Percentiles rank a stretch among this genome's conserved stretches.
Conservation (phyloP, 2,329 filamentous ascomycete species). For the Geosmithia morbida region DNA sequence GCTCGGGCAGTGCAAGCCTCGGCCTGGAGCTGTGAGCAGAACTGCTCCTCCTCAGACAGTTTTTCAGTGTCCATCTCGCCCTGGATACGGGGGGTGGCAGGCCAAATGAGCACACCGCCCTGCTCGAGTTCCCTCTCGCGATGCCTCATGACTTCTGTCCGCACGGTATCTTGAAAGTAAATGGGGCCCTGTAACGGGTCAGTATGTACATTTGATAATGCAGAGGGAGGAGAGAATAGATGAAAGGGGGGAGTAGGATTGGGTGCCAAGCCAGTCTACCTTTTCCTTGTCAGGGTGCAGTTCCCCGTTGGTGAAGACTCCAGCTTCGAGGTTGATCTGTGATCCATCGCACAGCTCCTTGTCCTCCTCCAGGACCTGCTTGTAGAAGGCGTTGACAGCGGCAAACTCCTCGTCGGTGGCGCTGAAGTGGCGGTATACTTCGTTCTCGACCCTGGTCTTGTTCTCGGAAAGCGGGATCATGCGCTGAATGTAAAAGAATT, state of each 20-base stretch:
- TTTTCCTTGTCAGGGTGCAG: conserved; percentile 43
- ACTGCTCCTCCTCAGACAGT: conserved; percentile 11
- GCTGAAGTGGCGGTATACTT: conserved; percentile 33
- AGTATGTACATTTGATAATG: background rate
- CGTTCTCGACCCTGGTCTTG: conserved; percentile 7
- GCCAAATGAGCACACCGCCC: conserved; percentile 29
- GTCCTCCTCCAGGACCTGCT: conserved; percentile 38
- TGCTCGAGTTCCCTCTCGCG: conserved; percentile 23
- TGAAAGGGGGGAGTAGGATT: conserved; percentile 11
- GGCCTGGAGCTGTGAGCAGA: conserved; percentile 10
- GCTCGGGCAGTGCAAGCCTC: conserved; percentile 4
- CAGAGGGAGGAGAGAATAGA: no score
- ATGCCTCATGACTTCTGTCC: conserved; percentile 28
- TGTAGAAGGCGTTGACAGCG: conserved; percentile 30
- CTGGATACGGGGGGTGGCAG: conserved; percentile 14
- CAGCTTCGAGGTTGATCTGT: conserved; percentile 45
- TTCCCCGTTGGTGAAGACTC: conserved; percentile 47
- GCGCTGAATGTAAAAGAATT: conserved; percentile 5
- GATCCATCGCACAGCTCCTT: conserved; percentile 44
- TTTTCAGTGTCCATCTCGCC: conserved; percentile 11
- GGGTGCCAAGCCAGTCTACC: background rate
- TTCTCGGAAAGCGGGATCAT: conserved; percentile 1
- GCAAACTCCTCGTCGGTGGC: conserved; percentile 30
- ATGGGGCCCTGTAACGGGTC: conserved; percentile 21
- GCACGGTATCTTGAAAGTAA: conserved; percentile 32